phyloP scores from a whole-genome alignment of 805 yeast species.

The Maudiozyma pseudohumilis region DNA sequence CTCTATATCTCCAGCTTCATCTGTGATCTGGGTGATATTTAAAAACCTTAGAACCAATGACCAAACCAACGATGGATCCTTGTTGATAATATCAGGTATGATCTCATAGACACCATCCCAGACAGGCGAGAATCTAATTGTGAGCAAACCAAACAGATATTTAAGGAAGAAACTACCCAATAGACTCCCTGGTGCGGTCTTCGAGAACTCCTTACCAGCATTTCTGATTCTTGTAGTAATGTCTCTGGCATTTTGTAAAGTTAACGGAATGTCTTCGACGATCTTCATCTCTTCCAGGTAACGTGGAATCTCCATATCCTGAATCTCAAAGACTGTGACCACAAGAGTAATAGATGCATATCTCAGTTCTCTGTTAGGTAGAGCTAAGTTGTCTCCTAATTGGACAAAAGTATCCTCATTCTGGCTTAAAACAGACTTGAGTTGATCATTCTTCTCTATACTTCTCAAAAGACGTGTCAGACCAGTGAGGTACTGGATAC shows the following conservation, averaged over 20 bases:
- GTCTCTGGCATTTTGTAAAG: constrained; percentile 64
- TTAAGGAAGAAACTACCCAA: constrained; percentile 26
- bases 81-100: constrained; percentile 38
- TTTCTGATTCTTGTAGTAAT: constrained; percentile 58
- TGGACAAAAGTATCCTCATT: neutral
- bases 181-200: constrained; percentile 19
- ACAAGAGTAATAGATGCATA: constrained; percentile 42
- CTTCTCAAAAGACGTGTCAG: constrained; percentile 17
- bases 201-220: constrained; percentile 37
- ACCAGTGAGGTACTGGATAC: constrained; percentile 33
- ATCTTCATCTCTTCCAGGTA: constrained; percentile 41
- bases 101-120: constrained; percentile 70
- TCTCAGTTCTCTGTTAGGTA: constrained; percentile 45
- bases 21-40: constrained; percentile 14
- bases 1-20: constrained; percentile 14
- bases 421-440: neutral
- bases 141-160: constrained; percentile 58
- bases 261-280: constrained; percentile 66
- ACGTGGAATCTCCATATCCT: constrained; percentile 29
- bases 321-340: constrained; percentile 15
- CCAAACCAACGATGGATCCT: constrained; percentile 46
- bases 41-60: constrained; percentile 33
- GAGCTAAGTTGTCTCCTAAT: constrained; percentile 32
- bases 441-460: neutral
- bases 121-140: constrained; percentile 71